These are phyloP conservation scores for Boletus eberwhitei DNA, from an alignment of 768 basidiomycete genomes.

Conservation along the genomic window DNA sequence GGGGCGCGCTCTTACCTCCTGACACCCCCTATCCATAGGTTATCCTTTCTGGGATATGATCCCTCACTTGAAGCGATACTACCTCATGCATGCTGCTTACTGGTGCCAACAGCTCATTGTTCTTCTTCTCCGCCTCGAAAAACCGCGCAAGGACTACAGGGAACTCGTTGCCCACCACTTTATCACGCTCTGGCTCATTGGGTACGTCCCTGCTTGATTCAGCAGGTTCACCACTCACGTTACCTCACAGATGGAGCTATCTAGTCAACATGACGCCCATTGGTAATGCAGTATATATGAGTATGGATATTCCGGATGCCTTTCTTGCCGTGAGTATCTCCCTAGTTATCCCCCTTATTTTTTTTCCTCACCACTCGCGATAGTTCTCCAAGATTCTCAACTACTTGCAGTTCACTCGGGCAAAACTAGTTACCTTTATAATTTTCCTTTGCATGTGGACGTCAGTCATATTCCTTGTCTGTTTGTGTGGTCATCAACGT, in stretches of 20 bases:
- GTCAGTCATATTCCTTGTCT: slow-evolving; percentile 42
- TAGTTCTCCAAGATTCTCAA: slow-evolving; percentile 85
- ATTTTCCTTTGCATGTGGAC: slow-evolving; percentile 76
- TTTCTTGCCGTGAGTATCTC: slow-evolving; percentile 69
- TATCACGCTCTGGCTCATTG: slow-evolving; percentile 92
- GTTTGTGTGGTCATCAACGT: not conserved
- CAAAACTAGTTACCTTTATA: slow-evolving; percentile 62
- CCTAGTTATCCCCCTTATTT: not conserved
- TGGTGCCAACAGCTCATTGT: slow-evolving; percentile 95
- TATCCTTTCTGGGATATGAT: slow-evolving; percentile 92
- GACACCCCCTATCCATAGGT: slow-evolving; percentile 38
- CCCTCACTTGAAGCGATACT: slow-evolving; percentile 83
- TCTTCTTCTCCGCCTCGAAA: slow-evolving; percentile 81
- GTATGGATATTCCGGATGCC: slow-evolving; percentile 94
- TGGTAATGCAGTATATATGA: slow-evolving; percentile 89
- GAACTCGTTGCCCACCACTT: slow-evolving; percentile 90
- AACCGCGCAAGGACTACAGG: slow-evolving; percentile 86
- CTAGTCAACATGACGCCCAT: slow-evolving; percentile 77
- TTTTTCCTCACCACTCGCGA: not conserved
- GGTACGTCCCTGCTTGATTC: slow-evolving; percentile 44
- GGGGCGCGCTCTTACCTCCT: not conserved
- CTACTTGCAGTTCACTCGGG: slow-evolving; percentile 68
- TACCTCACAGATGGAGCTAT: slow-evolving; percentile 71
- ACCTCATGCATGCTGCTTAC: slow-evolving; percentile 89
- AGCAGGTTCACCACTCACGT: not conserved